phyloP scores from a whole-genome alignment of 441 rosid species.

The Pelargonium australe region DNA sequence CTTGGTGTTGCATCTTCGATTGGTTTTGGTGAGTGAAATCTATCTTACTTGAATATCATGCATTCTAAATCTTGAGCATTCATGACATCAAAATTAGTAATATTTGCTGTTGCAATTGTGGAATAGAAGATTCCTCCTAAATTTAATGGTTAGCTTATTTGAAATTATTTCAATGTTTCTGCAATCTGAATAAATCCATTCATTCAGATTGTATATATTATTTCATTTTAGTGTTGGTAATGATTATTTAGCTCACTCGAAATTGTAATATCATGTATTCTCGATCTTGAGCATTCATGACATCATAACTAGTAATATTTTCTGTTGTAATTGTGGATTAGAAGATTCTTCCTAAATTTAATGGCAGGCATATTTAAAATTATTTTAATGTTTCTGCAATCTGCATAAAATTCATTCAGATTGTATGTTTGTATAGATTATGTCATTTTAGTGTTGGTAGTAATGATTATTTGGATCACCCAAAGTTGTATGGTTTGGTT shows the following conservation, averaged over 20 bases:
- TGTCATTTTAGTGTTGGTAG: background rate
- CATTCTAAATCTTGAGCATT: background rate
- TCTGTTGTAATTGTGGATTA: background rate
- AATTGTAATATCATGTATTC: background rate
- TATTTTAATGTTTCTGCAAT: background rate
- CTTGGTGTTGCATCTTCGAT: conserved; percentile 98
- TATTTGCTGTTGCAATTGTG: background rate
- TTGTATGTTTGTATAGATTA: background rate
- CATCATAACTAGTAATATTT: background rate
- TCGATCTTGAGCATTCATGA: background rate
- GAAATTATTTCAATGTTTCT: background rate
- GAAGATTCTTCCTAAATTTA: background rate
- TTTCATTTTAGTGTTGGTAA: background rate
- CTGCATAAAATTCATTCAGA: background rate
- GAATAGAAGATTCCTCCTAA: background rate
- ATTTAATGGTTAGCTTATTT: background rate
- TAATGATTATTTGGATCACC: background rate
- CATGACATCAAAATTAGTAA: background rate
- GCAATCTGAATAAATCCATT: background rate
- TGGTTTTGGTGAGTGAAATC: conserved; percentile 73
- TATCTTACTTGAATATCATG: conserved; percentile 1
- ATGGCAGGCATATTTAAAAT: background rate
- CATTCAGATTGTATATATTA: background rate
- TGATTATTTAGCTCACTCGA: background rate
- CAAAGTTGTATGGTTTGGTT: background rate